These are phyloP conservation scores for Diaporthe citriasiana DNA, from an alignment of 2,329 filamentous ascomycete species.

Conservation along the genomic window DNA sequence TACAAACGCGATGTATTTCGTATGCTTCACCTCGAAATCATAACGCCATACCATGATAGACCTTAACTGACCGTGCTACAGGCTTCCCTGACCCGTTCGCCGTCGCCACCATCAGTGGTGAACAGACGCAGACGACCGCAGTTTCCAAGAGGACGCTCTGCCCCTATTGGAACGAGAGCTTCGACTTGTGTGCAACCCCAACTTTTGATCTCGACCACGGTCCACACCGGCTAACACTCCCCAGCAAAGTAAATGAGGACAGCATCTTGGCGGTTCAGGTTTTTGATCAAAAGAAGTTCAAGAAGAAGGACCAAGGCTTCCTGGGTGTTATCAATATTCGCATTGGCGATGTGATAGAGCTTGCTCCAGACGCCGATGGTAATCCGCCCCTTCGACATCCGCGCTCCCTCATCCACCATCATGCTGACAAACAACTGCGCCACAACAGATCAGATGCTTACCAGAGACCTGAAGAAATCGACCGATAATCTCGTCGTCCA, in stretches of 20 bases:
- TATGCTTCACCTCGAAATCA: slow-evolving; percentile 65
- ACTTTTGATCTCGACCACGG: not conserved
- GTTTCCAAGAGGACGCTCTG: slow-evolving; percentile 98
- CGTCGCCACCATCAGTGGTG: slow-evolving; percentile 95
- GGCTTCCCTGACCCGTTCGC: slow-evolving; percentile 98
- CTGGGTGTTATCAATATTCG: slow-evolving; percentile 97
- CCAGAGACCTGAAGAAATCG: slow-evolving; percentile 95
- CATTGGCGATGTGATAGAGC: slow-evolving; percentile 93
- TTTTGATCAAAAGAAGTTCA: slow-evolving; percentile 99
- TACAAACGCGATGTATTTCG: slow-evolving; percentile 99
- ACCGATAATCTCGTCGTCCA: slow-evolving; percentile 98
- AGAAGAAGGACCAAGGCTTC: slow-evolving; percentile 99
- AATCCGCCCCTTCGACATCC: slow-evolving; percentile 44
- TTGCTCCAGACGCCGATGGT: slow-evolving; percentile 94
- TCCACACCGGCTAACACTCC: slow-evolving; percentile 40
- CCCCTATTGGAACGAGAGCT: slow-evolving; percentile 99
- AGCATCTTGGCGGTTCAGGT: slow-evolving; percentile 98
- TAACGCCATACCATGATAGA: slow-evolving; percentile 28
- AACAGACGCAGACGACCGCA: slow-evolving; percentile 97
- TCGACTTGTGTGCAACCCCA: slow-evolving; percentile 84
- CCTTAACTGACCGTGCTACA: slow-evolving; percentile 58
- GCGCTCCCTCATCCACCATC: slow-evolving; percentile 48
- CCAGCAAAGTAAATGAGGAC: slow-evolving; percentile 90
- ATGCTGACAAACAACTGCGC: slow-evolving; percentile 46
- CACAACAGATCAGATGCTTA: slow-evolving; percentile 95